A percentile compares a stretch with the other conserved stretches of the same genome.
Evolutionary conservation across 1,139 yeast species (phyloP).

Genomic region (Yamadazyma triangularis): DNA sequence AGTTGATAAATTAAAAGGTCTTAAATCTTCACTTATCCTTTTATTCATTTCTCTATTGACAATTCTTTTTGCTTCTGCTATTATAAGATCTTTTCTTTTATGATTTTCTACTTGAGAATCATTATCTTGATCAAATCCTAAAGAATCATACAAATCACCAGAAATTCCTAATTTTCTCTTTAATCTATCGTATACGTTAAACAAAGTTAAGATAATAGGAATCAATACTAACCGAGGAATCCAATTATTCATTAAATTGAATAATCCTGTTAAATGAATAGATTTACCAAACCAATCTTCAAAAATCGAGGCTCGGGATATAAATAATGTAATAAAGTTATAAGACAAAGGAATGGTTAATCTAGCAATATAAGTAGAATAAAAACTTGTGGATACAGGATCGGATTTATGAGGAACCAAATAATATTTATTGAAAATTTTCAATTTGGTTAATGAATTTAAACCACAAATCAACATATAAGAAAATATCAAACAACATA

Average conservation of each 20-base stretch:
- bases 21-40: conserved; percentile 16
- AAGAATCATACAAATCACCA: conserved; percentile 54
- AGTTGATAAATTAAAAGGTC: conserved; percentile 22
- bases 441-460: conserved; percentile 61
- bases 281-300: conserved; percentile 68
- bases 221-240: conserved; percentile 68
- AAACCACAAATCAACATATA: conserved; percentile 69
- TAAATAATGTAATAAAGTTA: conserved; percentile 67
- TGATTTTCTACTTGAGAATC: conserved; percentile 14
- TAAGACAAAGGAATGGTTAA: conserved; percentile 78
- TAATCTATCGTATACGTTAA: conserved; percentile 65
- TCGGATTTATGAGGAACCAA: conserved; percentile 66
- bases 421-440: conserved; percentile 73
- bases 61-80: conserved; percentile 42
- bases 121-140: conserved; percentile 42
- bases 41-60: conserved; percentile 31
- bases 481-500: conserved; percentile 43
- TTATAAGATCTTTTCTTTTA: conserved; percentile 33
- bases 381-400: conserved; percentile 71
- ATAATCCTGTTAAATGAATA: conserved; percentile 70
- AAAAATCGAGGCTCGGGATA: conserved; percentile 43
- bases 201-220: conserved; percentile 60
- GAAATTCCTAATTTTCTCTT: conserved; percentile 44
- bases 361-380: conserved; percentile 77
- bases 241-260: conserved; percentile 68